Percentiles rank a stretch among this genome's conserved stretches.
Conservation (phyloP, 2,329 filamentous ascomycete species). For the Metarhizium brunneum region DNA sequence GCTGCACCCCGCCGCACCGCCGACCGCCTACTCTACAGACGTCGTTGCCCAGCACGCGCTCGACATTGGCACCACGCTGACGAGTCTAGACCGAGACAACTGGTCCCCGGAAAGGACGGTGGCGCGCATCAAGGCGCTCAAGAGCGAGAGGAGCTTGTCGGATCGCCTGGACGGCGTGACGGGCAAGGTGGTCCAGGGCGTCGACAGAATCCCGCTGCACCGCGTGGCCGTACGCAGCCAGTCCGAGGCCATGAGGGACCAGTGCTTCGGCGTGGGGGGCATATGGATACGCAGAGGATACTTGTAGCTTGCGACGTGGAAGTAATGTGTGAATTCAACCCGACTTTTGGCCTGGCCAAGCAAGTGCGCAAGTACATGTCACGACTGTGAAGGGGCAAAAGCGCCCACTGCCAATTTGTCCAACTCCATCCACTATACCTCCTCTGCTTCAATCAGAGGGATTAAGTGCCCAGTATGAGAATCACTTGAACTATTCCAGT, state of each 20-base stretch:
- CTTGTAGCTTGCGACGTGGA: too few species aligned
- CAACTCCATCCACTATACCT: too few species aligned
- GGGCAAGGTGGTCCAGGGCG: slow-evolving; percentile 39
- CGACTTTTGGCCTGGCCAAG: too few species aligned
- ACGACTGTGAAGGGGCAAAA: too few species aligned
- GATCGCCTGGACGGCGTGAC: slow-evolving; percentile 40
- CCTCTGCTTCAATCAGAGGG: too few species aligned
- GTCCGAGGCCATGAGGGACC: slow-evolving; percentile 35
- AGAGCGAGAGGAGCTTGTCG: slow-evolving; percentile 30
- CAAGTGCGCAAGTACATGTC: too few species aligned
- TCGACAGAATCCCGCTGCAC: slow-evolving; percentile 52
- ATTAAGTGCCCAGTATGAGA: too few species aligned
- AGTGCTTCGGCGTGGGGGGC: slow-evolving; percentile 36
- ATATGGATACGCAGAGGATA: slow-evolving; percentile 29
- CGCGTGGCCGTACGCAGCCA: slow-evolving; percentile 47
- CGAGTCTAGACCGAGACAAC: slow-evolving; percentile 34
- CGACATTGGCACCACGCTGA: slow-evolving; percentile 34
- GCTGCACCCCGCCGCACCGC: slow-evolving; percentile 29
- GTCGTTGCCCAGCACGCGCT: slow-evolving; percentile 21
- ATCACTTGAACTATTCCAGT: too few species aligned
- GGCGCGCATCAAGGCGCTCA: slow-evolving; percentile 26
- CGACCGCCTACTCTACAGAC: slow-evolving; percentile 9
- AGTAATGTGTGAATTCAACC: too few species aligned
- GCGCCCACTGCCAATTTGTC: too few species aligned
- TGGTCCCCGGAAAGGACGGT: slow-evolving; percentile 34